Base-by-base conservation (phyloP, 768 basidiomycete genomes). In the Sarcomyxa edulis region DNA sequence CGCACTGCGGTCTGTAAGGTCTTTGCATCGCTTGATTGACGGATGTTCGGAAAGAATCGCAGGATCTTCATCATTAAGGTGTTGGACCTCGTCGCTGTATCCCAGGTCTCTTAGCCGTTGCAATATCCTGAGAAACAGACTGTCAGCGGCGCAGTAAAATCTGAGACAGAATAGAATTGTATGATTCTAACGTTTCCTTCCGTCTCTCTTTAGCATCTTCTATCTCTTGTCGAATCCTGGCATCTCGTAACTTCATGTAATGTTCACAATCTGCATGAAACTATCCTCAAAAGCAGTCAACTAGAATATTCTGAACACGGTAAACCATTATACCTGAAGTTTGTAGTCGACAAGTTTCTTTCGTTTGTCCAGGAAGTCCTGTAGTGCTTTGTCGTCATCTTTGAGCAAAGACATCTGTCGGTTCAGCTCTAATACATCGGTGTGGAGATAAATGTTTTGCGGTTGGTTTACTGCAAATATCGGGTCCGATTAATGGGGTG, bases 1-100 rank as follows among this genome's bases (percentile, higher is more conserved):
- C 72, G 31, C 51, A 78, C 77, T 69, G 34, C 72, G 68, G 19
- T 66, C 55, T 2, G 76, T 78, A 39, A 79, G 52, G 10, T 60
- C 66, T 38, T 64, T 65, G 0, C 76, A 66, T 46, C 66, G 60
- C 46, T 64, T 72, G 37, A 76, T 76, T 2, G 68, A 58, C 32
- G 52, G 64, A 35, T 75, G 74, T 9, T 61, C 52, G 15, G 45
- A 51, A 16, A 78, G 37, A 12, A 32, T 22, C 16, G 44, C 31
- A 4, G 22, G 24, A 15, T 32, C 28, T 5, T 36, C n/a, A 15
- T 18, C 15, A 19, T 46, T 35, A 7, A 48, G 27, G 20, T 40
- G 33, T 16, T 32, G 28, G 10, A 53, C 35, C 22, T 51, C 51
- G 24, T 46, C 44, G 5, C 39, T 36, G 47, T 45, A 51, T 21